Evolutionary conservation across 2,329 filamentous ascomycete species (phyloP), one percentile per base, ranked within the genome.

Genomic region (Diaporthe citrichinensis): DNA sequence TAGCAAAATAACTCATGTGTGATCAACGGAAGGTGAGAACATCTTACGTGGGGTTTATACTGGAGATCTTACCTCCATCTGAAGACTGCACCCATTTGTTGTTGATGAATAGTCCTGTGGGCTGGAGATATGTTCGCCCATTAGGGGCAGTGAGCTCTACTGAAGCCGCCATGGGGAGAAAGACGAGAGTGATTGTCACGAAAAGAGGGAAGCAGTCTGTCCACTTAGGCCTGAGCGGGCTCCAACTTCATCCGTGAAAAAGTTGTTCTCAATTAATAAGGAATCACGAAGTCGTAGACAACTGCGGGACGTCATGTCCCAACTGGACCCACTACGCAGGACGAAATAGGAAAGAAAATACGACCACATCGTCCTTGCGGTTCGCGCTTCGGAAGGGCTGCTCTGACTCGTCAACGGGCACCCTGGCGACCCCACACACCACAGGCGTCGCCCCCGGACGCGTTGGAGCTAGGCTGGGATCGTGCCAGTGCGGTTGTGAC

Each of bases 101-200:
- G 86, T 94, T 94, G 85, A 96, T 95, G 84, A 95, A 96, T 10
- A 96, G 88, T n/a, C 94, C 94, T 58, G 90, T 87, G 3, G 94
- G 94, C 85, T 95, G 93, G 20, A 84, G 87, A 84, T 94, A 96
- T 79, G 90, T 92, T 82, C 86, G 88, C 80, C 94, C 94, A 84
- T 96, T 96, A 5, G 94, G 94, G 65, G 94, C 93, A 10, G 89
- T 93, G 75, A 96, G 61, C 61, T 65, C 41, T 10, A 49, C 41
- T 31, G 61, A 49, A 23, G 61, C 61, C 61, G 61, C 61, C 61
- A 65, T 65, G 8, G 9, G 25, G 17, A 44, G 8, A 34, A 44
- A 10, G 23, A 17, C 44, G 44, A 49, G 17, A 49, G 44, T 7
- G 12, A 4, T 12, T 10, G 17, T 23, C 17, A 31, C 17, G 36